Evolutionary conservation across 805 yeast species (phyloP), one percentile per base, ranked within the genome.

Genomic region (Maudiozyma serrabonitensis): DNA sequence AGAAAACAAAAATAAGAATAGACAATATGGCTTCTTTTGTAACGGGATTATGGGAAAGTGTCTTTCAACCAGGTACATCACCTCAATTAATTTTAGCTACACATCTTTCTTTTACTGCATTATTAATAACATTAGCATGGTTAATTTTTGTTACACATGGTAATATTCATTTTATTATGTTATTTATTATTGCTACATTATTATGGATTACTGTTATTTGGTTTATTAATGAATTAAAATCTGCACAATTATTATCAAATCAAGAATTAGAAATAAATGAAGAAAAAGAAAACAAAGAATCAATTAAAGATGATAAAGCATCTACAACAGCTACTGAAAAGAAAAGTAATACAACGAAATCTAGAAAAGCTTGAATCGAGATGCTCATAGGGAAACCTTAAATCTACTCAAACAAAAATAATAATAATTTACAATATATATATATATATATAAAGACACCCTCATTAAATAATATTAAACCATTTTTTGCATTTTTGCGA

Each of bases 61-160:
- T 93, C 26, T 87, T 91, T 68, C 82, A 87, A 16, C 97, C 98
- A 6, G 99, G 99, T 1, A 80, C 95, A 0, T 79, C 93, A 1
- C 96, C 97, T 1, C 88, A 95, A 1, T 74, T 93, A 46, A 74
- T 89, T n/a, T 73, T 75, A 38, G 97, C 98, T 2, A 91, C 97
- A 0, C 97, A 93, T 63, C 75, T 71, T 2, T 84, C 96, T 2
- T 93, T 93, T 60, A 70, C 76, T 0, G 73, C 84, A 11, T 73
- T 93, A 49, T 44, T 77, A 5, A 74, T 86, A 1, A 59, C 64
- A 6, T 72, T 91, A 52, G 52, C 70, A 1, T 69, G 74, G 50
- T 75, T 91, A 69, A 75, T 82, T 31, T 78, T 75, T 55, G 63
- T 80, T 45, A 79, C 86, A 32, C 71, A 79, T 26, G 77, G 82